Base-by-base conservation (phyloP, 305 asterid genomes). In the Lippia alba region DNA sequence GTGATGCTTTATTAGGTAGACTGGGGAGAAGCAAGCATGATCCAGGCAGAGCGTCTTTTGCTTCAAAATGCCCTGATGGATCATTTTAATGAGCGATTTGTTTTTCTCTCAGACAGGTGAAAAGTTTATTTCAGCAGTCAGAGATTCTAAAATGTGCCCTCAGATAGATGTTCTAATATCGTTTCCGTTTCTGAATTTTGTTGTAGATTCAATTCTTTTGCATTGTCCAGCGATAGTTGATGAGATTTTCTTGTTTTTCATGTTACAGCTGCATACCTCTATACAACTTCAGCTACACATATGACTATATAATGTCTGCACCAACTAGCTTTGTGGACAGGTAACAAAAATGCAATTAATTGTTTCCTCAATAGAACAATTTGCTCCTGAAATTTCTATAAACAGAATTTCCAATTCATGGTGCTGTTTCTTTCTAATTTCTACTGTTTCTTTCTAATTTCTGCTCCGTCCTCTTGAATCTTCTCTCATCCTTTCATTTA, bases 1-100 rank as follows among this genome's bases (percentile, higher is more conserved):
- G 67, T 71, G 67, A 68, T 81, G 65, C 65, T 68, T 76, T 79
- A 78, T 81, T 84, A 94, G 99, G 95, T 94, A 83, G 99, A 91
- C 60, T 94, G 99, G 99, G 99, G 99, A 81, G 97, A 88, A 79
- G 95, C 97, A 71, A 94, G 83, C 86, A 91, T 94, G 99, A 83
- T 94, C 78, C 97, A 78, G 85, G 99, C 97, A 61, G 99, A 94
- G 84, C 97, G 95, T 63, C 49, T 83, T 78, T 81, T 94, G 82
- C 96, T 94, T 79, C 89, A 75, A 72, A 74, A 87, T 78, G 99
- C 99, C 57, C 79, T 94, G 65, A 77, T 53, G 80, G 96, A 94
- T 84, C 89, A 89, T 64, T 77, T 56, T 7, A 94, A 89, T 82
- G 86, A 83, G 73, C 82, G 97, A 46, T 94, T 94, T 82, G 78